Conservation (phyloP, 192 early-diverging fungal species). For the Coemansia guatemalensis region DNA sequence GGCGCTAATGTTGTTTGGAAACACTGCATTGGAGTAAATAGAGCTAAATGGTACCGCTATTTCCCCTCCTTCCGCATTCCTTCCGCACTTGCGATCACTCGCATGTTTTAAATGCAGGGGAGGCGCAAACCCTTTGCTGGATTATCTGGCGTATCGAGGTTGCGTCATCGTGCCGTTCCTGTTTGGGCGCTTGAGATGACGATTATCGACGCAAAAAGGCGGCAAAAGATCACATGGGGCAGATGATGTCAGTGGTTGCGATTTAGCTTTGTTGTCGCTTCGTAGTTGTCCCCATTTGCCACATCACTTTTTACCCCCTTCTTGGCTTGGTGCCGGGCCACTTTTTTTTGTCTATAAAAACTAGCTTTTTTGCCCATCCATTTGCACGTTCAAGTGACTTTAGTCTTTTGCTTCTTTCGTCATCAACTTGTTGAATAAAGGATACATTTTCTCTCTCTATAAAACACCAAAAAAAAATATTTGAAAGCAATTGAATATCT, state of each 20-base stretch:
- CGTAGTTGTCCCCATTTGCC: background rate
- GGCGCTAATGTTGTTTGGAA: conserved; percentile 40
- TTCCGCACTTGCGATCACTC: background rate
- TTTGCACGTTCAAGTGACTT: background rate
- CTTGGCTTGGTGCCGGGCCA: background rate
- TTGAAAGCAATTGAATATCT: background rate
- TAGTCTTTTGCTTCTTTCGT: conserved; percentile 4
- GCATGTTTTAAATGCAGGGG: background rate
- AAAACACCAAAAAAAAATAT: background rate
- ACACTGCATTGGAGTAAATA: conserved; percentile 12
- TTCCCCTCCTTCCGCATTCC: background rate
- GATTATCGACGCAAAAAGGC: background rate
- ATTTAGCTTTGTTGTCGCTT: background rate
- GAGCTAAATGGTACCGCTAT: background rate
- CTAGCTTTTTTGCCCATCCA: background rate
- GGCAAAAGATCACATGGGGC: background rate
- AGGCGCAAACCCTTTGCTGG: background rate
- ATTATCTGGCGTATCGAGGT: background rate
- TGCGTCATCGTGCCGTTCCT: background rate
- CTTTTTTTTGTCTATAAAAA: conserved; percentile 1
- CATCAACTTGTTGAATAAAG: background rate
- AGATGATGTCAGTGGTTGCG: background rate
- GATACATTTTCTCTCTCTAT: background rate
- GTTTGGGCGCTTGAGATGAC: background rate
- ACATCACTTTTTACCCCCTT: background rate